Conservation (phyloP, 768 basidiomycete species). For the Nidularia sp. region DNA sequence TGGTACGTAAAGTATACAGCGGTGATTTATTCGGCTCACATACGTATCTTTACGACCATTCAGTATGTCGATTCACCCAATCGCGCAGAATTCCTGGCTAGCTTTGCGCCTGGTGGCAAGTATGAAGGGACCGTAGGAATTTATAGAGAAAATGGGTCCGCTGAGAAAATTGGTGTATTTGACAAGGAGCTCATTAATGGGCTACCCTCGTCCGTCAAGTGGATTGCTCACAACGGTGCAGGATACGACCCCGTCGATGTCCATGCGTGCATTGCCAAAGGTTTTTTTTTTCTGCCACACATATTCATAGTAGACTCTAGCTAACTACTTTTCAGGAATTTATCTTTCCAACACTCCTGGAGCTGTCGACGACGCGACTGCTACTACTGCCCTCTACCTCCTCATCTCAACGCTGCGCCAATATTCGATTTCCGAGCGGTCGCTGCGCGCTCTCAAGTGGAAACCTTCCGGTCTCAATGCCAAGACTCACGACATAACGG, state of each 20-base stretch:
- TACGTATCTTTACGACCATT: not conserved
- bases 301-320: not conserved
- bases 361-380: constrained; percentile 88
- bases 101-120: constrained; percentile 61
- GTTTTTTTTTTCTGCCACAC: constrained; percentile 26
- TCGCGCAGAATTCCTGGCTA: constrained; percentile 66
- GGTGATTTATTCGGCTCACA: not conserved
- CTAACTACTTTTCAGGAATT: constrained; percentile 49
- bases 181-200: constrained; percentile 74
- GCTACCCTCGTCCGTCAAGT: constrained; percentile 66
- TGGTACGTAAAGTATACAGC: constrained; percentile 48
- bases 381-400: constrained; percentile 83
- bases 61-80: constrained; percentile 51
- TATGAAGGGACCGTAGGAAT: constrained; percentile 73
- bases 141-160: constrained; percentile 72
- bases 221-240: constrained; percentile 91
- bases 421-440: constrained; percentile 62
- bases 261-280: constrained; percentile 62
- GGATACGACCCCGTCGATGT: constrained; percentile 91
- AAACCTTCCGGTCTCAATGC: constrained; percentile 47
- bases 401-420: constrained; percentile 75
- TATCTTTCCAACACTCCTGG: constrained; percentile 84
- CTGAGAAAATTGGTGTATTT: constrained; percentile 66
- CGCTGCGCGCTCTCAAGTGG: constrained; percentile 55
- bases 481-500: constrained; percentile 59